Base-by-base conservation (phyloP, 2,329 filamentous ascomycete species). In the Thielaviopsis punctulata region DNA sequence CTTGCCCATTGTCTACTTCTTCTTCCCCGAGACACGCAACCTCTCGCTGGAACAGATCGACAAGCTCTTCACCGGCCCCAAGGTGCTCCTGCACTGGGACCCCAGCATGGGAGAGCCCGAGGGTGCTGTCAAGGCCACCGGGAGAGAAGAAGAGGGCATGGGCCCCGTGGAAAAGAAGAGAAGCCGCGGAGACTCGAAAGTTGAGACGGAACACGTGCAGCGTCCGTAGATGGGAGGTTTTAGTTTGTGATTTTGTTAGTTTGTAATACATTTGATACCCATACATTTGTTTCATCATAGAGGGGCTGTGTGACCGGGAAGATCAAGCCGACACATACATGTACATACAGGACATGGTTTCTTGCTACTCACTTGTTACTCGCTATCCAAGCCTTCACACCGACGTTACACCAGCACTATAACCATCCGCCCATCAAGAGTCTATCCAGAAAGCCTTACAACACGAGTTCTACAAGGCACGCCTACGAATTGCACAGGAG, bases 21-120 rank as follows among this genome's bases (percentile, higher is more conserved):
- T 70, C 59, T 73, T 70, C 56, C 70, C 69, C 1, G 71, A 74
- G 57, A 74, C 72, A 0, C 68, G 68, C 25, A 65, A 67, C 0
- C 60, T 73, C 7, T 67, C 67, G 21, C 65, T 76, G 0, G 73
- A 75, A 59, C 70, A 75, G 59, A 68, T 76, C 48, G 69, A 73
- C 46, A 61, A 59, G 48, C 57, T 67, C 1, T 67, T 66, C 51
- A 66, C 63, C 2, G 62, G 63, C 1, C 56, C 57, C 8, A 65
- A 63, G 57, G 49, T 64, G 4, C 55, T 61, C 55, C 56, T 64
- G 25, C 58, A 63, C 36, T 64, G 63, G 63, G 58, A 62, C 22
- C 55, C 57, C 43, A 61, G 60, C 41, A 65, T 65, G 62, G 63
- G 63, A 22, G 56, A 59, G 2, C 58, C 60, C 7, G 62, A 62